Evolutionary conservation across 2,329 filamentous ascomycete genomes (phyloP).

Genomic region (Penicillium paneum): DNA sequence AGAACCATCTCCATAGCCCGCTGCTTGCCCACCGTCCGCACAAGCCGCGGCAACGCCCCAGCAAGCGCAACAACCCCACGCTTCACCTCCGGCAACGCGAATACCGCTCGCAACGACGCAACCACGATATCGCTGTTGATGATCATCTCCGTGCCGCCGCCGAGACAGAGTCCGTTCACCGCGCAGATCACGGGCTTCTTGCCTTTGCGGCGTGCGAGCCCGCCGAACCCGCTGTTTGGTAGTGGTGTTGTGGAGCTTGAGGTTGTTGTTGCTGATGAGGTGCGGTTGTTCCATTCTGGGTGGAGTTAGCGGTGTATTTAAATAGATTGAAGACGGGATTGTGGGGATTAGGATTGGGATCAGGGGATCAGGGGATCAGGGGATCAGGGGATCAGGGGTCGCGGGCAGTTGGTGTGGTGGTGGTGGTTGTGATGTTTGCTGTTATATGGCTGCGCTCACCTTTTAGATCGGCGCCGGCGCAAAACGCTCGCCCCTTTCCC

Average conservation of each 20-base stretch:
- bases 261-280: conserved; percentile 12
- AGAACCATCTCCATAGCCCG: conserved; percentile 71
- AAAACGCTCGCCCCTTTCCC: conserved; percentile 44
- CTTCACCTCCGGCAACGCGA: conserved; percentile 69
- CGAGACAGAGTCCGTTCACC: conserved; percentile 71
- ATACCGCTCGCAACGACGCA: conserved; percentile 54
- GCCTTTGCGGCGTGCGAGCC: conserved; percentile 45
- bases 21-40: conserved; percentile 63
- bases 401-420: too few relatives aligned
- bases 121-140: conserved; percentile 70
- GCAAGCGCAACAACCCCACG: conserved; percentile 69
- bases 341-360: too few relatives aligned
- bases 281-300: conserved; percentile 35
- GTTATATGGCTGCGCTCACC: conserved; percentile 19
- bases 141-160: conserved; percentile 74
- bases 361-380: too few relatives aligned
- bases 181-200: conserved; percentile 71
- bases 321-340: not conserved
- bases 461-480: conserved; percentile 47
- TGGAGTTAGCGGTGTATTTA: not conserved
- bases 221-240: conserved; percentile 41
- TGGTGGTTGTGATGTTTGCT: not conserved
- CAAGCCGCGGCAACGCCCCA: conserved; percentile 66
- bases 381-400: too few relatives aligned
- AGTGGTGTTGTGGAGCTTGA: conserved; percentile 10